Conservation (phyloP, 2,329 filamentous ascomycete species). For the Fusarium sp. region DNA sequence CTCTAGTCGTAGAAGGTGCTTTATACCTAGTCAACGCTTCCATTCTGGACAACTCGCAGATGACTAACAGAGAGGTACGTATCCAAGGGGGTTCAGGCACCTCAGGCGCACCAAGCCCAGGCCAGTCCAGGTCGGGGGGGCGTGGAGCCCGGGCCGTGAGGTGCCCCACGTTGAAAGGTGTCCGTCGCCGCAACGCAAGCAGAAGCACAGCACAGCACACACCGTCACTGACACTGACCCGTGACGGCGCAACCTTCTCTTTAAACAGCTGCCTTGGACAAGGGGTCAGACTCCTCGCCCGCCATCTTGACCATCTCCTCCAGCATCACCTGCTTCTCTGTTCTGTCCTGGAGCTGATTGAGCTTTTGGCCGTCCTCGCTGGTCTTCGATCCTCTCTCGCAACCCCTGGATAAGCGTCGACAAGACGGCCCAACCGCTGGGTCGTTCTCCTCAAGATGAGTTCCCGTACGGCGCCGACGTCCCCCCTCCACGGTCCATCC, state of each 20-base stretch:
- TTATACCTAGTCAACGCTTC: too few relatives aligned
- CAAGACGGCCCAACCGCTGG: conserved; percentile 52
- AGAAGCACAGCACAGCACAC: conserved; percentile 43
- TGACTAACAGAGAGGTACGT: conserved; percentile 41
- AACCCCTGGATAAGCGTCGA: conserved; percentile 48
- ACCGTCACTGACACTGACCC: conserved; percentile 42
- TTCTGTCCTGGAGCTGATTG: conserved; percentile 41
- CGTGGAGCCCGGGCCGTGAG: conserved; percentile 23
- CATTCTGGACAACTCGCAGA: conserved; percentile 8
- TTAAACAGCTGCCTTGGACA: conserved; percentile 48
- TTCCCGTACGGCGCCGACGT: conserved; percentile 53
- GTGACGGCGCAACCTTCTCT: conserved; percentile 45
- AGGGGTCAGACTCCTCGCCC: conserved; percentile 31
- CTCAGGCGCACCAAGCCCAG: too few relatives aligned
- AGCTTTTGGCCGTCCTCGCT: conserved; percentile 32
- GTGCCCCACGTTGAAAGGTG: conserved; percentile 52
- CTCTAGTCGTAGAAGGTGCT: too few relatives aligned
- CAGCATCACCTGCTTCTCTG: conserved; percentile 25
- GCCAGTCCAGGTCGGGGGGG: not conserved
- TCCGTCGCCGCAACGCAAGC: conserved; percentile 43
- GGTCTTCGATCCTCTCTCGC: conserved; percentile 22
- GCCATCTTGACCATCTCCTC: conserved; percentile 11
- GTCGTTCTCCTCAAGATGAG: conserved; percentile 58
- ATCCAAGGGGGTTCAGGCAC: conserved; percentile 27
- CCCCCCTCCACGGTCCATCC: conserved; percentile 11